These are phyloP conservation scores for Crucibulum laeve DNA, from an alignment of 768 basidiomycete species.

Conservation along the genomic window DNA sequence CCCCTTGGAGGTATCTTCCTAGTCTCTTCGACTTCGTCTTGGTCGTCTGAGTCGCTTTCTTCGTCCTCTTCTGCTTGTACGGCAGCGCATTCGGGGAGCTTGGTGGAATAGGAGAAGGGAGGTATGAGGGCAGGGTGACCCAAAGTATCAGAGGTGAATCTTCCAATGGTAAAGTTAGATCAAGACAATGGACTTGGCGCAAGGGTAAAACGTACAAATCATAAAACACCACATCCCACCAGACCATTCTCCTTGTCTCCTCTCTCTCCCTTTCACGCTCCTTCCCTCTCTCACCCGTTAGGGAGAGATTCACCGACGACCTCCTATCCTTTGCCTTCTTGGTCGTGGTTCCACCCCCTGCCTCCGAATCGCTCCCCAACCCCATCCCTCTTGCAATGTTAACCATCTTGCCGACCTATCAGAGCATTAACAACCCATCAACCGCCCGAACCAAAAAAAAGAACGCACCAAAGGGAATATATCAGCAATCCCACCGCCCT, in stretches of 20 bases:
- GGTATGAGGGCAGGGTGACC: conserved; percentile 59
- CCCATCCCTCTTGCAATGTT: conserved; percentile 63
- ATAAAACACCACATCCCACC: conserved; percentile 80
- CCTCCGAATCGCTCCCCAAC: conserved; percentile 55
- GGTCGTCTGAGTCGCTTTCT: conserved; percentile 6
- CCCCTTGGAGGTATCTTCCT: neutral
- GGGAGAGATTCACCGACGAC: neutral
- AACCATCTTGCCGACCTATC: conserved; percentile 65
- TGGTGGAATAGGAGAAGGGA: conserved; percentile 49
- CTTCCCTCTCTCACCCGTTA: conserved; percentile 7
- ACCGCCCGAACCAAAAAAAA: neutral
- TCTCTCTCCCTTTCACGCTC: conserved; percentile 10
- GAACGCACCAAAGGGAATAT: conserved; percentile 39
- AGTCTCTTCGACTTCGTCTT: neutral
- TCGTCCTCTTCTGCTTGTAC: conserved; percentile 6
- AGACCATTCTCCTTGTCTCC: conserved; percentile 39
- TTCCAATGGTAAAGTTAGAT: conserved; percentile 19
- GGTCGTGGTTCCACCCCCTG: conserved; percentile 17
- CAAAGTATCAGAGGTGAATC: conserved; percentile 67
- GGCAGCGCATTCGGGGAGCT: conserved; percentile 46
- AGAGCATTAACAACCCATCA: neutral
- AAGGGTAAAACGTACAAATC: conserved; percentile 46
- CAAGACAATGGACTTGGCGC: neutral
- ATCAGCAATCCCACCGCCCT: conserved; percentile 8
- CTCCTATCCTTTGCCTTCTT: conserved; percentile 16